Conservation (phyloP, 2,329 filamentous ascomycete genomes). For the Xylaria sp. region DNA sequence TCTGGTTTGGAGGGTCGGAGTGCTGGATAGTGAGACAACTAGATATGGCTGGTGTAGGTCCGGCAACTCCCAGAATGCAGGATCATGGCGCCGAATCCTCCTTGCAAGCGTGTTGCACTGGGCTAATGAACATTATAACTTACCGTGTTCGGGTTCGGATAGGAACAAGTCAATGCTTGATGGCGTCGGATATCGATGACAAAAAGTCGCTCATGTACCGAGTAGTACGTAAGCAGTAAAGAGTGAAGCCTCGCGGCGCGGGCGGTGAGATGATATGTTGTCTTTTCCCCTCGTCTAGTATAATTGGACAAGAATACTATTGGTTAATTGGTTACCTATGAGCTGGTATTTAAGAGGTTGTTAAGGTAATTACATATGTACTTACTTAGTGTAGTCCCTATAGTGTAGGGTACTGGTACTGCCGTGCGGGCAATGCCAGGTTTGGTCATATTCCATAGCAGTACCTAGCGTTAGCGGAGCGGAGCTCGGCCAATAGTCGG, state of each 20-base stretch:
- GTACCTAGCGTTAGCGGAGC: not conserved
- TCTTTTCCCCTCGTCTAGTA: not conserved
- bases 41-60: not conserved
- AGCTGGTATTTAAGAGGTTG: not conserved
- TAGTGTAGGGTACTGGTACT: too few relatives aligned
- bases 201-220: slow-evolving; percentile 28
- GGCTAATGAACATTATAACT: slow-evolving; percentile 22
- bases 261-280: not conserved
- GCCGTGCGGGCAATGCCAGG: too few relatives aligned
- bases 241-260: slow-evolving; percentile 13
- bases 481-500: slow-evolving; percentile 12
- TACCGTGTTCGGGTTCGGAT: slow-evolving; percentile 24
- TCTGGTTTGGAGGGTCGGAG: not conserved
- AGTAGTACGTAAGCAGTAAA: slow-evolving; percentile 11
- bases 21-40: not conserved
- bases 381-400: too few relatives aligned
- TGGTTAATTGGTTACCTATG: slow-evolving; percentile 11
- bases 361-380: too few relatives aligned
- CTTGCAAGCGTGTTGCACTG: not conserved
- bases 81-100: not conserved
- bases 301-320: slow-evolving; percentile 17
- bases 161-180: slow-evolving; percentile 1
- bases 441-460: slow-evolving; percentile 7
- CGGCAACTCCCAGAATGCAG: not conserved
- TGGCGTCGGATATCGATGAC: slow-evolving; percentile 8